These are phyloP conservation scores for Taxillus chinensis DNA, from an alignment of 164 flowering plant genomes.

Conservation along the genomic window DNA sequence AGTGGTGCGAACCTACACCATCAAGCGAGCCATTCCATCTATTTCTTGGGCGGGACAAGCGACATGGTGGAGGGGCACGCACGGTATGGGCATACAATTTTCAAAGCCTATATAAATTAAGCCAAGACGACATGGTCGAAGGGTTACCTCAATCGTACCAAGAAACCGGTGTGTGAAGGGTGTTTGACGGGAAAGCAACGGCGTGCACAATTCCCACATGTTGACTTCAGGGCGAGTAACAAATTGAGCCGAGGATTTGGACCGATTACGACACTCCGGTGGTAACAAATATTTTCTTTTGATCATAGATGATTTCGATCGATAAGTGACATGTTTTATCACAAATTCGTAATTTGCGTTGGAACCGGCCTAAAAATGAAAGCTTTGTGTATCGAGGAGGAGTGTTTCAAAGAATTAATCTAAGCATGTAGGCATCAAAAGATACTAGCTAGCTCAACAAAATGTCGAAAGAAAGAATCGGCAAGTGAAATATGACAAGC, in stretches of 20 bases:
- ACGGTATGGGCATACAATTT: background rate
- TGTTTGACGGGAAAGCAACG: background rate
- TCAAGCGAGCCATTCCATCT: too few relatives aligned
- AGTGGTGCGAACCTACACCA: too few relatives aligned
- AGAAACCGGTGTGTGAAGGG: background rate
- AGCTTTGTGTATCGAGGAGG: conserved; percentile 3
- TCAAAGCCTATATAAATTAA: background rate
- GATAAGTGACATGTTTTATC: conserved; percentile 7
- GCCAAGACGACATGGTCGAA: background rate
- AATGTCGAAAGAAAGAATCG: conserved; percentile 16
- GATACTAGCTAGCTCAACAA: conserved; percentile 8
- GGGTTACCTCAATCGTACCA: background rate
- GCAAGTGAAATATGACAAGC: conserved; percentile 10
- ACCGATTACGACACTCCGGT: conserved; percentile 1
- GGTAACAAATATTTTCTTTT: conserved; percentile 10
- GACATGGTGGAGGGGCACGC: too few relatives aligned
- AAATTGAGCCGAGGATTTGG: conserved; percentile 10
- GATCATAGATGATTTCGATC: conserved; percentile 12
- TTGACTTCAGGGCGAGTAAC: conserved; percentile 7
- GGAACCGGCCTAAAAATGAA: background rate
- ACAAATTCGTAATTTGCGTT: too few relatives aligned
- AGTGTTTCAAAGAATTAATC: background rate
- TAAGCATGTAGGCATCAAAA: conserved; percentile 2
- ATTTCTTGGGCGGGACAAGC: too few relatives aligned
- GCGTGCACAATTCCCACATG: background rate